These are phyloP conservation scores for Entomortierella parvispora DNA, from an alignment of 192 early-diverging fungal genomes.

Conservation along the genomic window DNA sequence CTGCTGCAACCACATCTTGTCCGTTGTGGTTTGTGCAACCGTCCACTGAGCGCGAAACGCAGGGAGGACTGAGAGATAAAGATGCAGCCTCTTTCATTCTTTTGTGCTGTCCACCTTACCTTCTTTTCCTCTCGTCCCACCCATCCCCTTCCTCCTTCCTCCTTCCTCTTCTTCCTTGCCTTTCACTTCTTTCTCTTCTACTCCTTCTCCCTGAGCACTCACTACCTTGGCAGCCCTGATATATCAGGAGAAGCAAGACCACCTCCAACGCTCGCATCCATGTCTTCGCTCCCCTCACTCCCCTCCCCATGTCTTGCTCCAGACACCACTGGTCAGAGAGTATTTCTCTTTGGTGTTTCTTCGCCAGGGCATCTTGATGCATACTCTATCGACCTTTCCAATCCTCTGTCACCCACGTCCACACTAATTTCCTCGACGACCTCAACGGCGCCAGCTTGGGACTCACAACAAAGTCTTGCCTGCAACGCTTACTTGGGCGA, in stretches of 20 bases:
- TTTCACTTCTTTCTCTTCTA: not conserved
- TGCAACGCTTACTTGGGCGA: conserved; percentile 32
- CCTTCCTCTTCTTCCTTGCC: not conserved
- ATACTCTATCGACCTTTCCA: conserved; percentile 19
- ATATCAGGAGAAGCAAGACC: too few relatives aligned
- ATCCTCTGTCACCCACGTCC: conserved; percentile 23
- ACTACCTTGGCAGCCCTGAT: too few relatives aligned
- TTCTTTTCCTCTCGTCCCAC: not conserved
- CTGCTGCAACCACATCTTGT: too few relatives aligned
- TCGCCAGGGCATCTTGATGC: conserved; percentile 31
- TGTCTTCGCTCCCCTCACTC: conserved; percentile 19
- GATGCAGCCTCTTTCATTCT: not conserved
- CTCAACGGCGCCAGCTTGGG: conserved; percentile 8
- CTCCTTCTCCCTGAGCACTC: not conserved
- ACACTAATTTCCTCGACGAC: conserved; percentile 19
- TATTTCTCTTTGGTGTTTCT: conserved; percentile 29
- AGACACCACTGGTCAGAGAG: conserved; percentile 26
- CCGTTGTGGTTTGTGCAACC: too few relatives aligned
- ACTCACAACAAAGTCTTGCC: conserved; percentile 18
- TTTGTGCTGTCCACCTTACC: not conserved
- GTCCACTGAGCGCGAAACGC: too few relatives aligned
- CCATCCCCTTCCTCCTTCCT: not conserved
- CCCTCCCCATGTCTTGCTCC: conserved; percentile 29
- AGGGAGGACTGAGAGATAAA: too few relatives aligned
- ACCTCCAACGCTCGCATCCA: not conserved